These are phyloP conservation scores for Hygrocybe punicea DNA, from an alignment of 768 basidiomycete genomes.

Conservation along the genomic window DNA sequence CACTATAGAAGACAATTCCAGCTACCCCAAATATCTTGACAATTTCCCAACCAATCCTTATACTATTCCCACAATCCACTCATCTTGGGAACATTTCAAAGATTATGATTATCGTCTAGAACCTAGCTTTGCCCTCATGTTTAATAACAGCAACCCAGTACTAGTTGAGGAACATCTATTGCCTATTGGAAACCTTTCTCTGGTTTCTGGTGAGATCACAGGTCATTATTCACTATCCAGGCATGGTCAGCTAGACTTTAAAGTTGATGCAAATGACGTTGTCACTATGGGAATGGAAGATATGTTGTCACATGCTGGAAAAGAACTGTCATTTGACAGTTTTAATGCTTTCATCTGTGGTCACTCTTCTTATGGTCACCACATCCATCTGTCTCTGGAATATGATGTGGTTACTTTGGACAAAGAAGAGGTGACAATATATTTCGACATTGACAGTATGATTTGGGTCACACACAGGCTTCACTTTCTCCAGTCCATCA, in stretches of 20 bases:
- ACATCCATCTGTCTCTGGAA: not conserved
- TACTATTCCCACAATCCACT: not conserved
- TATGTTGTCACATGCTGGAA: not conserved
- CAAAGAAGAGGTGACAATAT: not conserved
- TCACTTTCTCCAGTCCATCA: not conserved
- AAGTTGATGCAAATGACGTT: not conserved
- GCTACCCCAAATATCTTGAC: not conserved
- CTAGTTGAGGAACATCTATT: not conserved
- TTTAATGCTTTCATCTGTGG: not conserved
- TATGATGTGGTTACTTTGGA: not conserved
- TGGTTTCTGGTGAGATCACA: not conserved
- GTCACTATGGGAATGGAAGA: not conserved
- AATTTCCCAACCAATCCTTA: not conserved
- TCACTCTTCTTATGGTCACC: not conserved
- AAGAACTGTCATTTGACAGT: not conserved
- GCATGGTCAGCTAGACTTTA: not conserved
- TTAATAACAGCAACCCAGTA: not conserved
- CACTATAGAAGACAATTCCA: not conserved
- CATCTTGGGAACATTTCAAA: not conserved
- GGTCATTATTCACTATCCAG: not conserved
- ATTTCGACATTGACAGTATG: not conserved
- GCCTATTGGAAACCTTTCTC: not conserved
- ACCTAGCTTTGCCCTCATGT: not conserved
- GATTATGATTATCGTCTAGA: not conserved
- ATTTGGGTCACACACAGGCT: not conserved